Evolutionary conservation across 768 basidiomycete species (phyloP).

Genomic region (Suillus lakei): DNA sequence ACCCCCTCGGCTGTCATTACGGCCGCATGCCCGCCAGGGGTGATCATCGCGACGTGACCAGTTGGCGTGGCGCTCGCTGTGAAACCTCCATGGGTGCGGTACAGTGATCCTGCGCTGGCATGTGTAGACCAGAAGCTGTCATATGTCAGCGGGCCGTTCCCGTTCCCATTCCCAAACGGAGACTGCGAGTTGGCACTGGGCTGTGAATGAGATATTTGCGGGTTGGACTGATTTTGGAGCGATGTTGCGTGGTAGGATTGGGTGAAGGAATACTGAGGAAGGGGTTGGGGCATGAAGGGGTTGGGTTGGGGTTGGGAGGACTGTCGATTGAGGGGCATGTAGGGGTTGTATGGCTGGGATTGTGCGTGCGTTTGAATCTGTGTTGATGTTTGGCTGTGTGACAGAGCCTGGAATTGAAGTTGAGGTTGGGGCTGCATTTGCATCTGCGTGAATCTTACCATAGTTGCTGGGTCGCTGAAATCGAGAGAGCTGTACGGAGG

Average conservation of each 20-base stretch:
- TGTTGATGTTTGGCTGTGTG: constrained; percentile 9
- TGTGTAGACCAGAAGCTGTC: constrained; percentile 70
- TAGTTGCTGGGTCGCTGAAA: constrained; percentile 25
- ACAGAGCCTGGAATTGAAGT: neutral
- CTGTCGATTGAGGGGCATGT: constrained; percentile 5
- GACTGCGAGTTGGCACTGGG: constrained; percentile 20
- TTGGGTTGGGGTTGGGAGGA: constrained; percentile 9
- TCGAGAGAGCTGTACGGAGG: constrained; percentile 20
- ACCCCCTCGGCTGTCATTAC: constrained; percentile 38
- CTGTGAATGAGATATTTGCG: neutral
- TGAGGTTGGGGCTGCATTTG: constrained; percentile 18
- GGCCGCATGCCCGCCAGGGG: constrained; percentile 34
- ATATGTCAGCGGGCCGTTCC: constrained; percentile 48
- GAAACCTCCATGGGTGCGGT: constrained; percentile 35
- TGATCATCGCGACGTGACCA: constrained; percentile 38
- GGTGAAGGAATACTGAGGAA: constrained; percentile 7
- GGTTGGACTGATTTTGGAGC: constrained; percentile 12
- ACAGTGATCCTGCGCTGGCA: constrained; percentile 37
- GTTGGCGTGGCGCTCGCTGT: constrained; percentile 26
- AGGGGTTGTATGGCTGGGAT: constrained; percentile 4
- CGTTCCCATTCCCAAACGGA: constrained; percentile 24
- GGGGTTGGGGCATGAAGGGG: constrained; percentile 20
- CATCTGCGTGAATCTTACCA: constrained; percentile 29
- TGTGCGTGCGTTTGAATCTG: constrained; percentile 10
- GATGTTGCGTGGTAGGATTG: constrained; percentile 11